These are phyloP conservation scores for Sugiyamaella japonica DNA, from an alignment of 1,139 yeast genomes.

Conservation along the genomic window DNA sequence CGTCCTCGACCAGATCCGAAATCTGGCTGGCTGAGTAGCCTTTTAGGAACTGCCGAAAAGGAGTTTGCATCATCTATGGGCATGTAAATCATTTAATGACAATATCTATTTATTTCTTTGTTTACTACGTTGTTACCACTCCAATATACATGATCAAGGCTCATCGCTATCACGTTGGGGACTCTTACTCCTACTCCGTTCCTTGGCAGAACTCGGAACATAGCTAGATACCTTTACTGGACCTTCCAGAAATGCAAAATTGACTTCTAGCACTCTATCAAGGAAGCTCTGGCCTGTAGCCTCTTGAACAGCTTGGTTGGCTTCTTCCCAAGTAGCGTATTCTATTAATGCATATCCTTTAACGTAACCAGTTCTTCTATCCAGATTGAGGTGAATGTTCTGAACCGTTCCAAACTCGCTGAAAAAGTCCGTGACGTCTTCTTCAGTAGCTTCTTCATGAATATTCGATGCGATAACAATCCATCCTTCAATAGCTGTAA, in stretches of 20 bases:
- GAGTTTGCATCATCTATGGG: slow-evolving; percentile 18
- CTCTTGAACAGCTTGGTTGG: slow-evolving; percentile 39
- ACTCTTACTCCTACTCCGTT: slow-evolving; percentile 11
- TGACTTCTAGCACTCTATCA: slow-evolving; percentile 40
- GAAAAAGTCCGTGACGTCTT: slow-evolving; percentile 46
- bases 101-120: slow-evolving; percentile 1
- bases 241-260: slow-evolving; percentile 41
- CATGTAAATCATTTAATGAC: slow-evolving; percentile 10
- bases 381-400: slow-evolving; percentile 46
- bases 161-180: slow-evolving; percentile 4
- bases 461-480: slow-evolving; percentile 45
- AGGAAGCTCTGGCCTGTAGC: slow-evolving; percentile 40
- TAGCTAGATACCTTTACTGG: slow-evolving; percentile 2
- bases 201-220: background rate
- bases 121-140: background rate
- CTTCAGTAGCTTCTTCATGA: slow-evolving; percentile 51
- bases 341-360: slow-evolving; percentile 49
- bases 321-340: slow-evolving; percentile 40
- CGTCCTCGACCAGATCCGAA: background rate
- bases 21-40: slow-evolving; percentile 14
- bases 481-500: slow-evolving; percentile 45
- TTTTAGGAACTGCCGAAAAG: slow-evolving; percentile 18
- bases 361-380: slow-evolving; percentile 48
- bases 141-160: background rate
- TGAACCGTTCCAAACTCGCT: slow-evolving; percentile 46